A percentile compares a stretch with the other conserved stretches of the same genome.
These are phyloP conservation scores for Cornus florida DNA, from an alignment of 148 eudicot genomes.

Conservation along the genomic window DNA sequence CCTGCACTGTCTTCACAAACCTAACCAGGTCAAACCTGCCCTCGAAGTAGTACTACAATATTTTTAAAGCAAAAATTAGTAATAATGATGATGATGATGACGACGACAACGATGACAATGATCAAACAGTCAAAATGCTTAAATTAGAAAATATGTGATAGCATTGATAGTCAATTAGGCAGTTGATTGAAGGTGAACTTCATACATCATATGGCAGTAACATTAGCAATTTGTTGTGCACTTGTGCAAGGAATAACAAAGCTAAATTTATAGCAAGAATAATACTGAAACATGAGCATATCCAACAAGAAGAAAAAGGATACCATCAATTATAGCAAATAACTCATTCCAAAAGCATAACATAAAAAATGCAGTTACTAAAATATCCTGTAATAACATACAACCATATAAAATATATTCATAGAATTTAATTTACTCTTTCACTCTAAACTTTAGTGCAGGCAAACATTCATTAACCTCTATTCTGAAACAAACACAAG, in stretches of 20 bases:
- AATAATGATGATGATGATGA: not conserved
- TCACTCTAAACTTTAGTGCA: not conserved
- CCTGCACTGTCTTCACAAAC: slow-evolving; percentile 49
- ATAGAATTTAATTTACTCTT: not conserved
- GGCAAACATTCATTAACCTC: not conserved
- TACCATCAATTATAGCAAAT: not conserved
- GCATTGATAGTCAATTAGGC: not conserved
- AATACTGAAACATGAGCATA: not conserved
- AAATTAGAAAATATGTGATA: not conserved
- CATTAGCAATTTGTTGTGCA: not conserved
- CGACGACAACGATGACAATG: not conserved
- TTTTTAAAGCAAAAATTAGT: not conserved
- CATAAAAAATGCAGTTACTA: not conserved
- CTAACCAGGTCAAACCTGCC: slow-evolving; percentile 53
- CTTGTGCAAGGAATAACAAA: not conserved
- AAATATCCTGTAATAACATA: not conserved
- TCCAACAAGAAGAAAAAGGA: not conserved
- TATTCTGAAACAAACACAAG: not conserved
- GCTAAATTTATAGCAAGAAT: not conserved
- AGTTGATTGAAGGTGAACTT: not conserved
- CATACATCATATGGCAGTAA: not conserved
- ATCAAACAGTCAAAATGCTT: not conserved
- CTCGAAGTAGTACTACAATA: slow-evolving; percentile 43
- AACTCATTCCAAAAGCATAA: not conserved
- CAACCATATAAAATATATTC: not conserved